Base-by-base conservation (phyloP, 495 filamentous ascomycete genomes). In the Pseudevernia furfuracea region DNA sequence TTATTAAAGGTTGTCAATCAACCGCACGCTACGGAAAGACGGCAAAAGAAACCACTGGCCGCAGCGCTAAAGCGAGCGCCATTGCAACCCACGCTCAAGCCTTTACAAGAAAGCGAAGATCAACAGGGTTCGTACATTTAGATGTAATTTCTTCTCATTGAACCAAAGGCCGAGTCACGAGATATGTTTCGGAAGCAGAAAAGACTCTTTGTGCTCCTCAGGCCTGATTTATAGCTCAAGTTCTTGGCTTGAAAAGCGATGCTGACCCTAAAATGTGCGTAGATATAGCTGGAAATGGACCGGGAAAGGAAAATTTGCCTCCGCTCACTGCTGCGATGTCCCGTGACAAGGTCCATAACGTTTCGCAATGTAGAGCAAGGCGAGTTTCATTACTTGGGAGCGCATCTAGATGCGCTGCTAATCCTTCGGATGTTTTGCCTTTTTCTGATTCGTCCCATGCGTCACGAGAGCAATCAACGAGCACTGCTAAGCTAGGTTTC, bases 281-380 rank as follows among this genome's bases (percentile, higher is more conserved):
- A n/a, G 78, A 82, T 63, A 61, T 77, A 34, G 61, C 71, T 65
- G 79, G 77, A 21, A 75, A 72, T 58, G 77, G 77, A 63, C 74
- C 75, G 0, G 80, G 79, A 41, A 82, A 82, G 44, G 80, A 81
- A 61, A 82, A 67, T 32, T 32, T 60, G 10, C 63, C 38, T 12
- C 63, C 57, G 15, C 4, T 52, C 7, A 49, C 43, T n/a, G 60
- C 28, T 2, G 2, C 60, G 52, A 36, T 25, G 34, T 61, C 43
- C 21, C 34, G 52, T 15, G 37, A 30, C 34, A 61, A 61, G 32
- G 17, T 32, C 23, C 60, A 25, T 21, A 53, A 46, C 46, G 32
- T 15, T 48, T 52, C 21, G 30, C 34, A 3, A 32, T 7, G 23
- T 25, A 37, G 46, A 61, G 46, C 44, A 25, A 48, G 46, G 21